Evolutionary conservation across 495 filamentous ascomycete genomes (phyloP), one percentile per base, ranked within the genome.

Genomic region (Neurospora africana): DNA sequence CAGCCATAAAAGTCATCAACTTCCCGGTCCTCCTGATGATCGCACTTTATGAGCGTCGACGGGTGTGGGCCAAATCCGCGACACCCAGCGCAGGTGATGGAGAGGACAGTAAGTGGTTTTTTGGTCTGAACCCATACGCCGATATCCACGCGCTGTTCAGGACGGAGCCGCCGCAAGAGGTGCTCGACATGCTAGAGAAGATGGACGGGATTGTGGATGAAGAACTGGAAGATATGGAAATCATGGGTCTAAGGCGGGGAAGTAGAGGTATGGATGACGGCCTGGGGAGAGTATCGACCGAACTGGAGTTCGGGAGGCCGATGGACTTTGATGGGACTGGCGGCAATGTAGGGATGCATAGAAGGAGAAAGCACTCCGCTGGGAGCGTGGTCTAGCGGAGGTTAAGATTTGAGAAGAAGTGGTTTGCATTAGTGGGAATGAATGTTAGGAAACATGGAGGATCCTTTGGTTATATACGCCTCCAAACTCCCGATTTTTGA

Each of bases 141-240:
- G 89, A 90, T 74, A 83, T 89, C 37, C 83, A 88, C 74, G 85
- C 85, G 0, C 86, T 89, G 2, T 90, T 91, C 75, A 84, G 88
- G 19, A 77, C 81, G 0, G 89, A 90, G 53, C 89, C 89, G 23
- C 89, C 88, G 38, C 79, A 84, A 43, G 82, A 81, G 1, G 78
- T 88, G 0, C 33, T 82, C 13, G 83, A 85, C 69, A 75, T 76
- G 70, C 77, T 80, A 9, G 78, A 79, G 23, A 77, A 78, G 77
- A 69, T 81, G 71, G 79, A 81, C 23, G 53, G 53, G 21, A 30
- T 61, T 30, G 53, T 61, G 23, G 53, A 61, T 11, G 53, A 61
- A 30, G 53, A 61, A 21, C 13, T 61, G 53, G 53, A 61, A 5
- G 53, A 61, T 8, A 61, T 61, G 53, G 53, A 61, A 8, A 30